phyloP scores from a whole-genome alignment of 768 basidiomycete species.

The Suillus subaureus region DNA sequence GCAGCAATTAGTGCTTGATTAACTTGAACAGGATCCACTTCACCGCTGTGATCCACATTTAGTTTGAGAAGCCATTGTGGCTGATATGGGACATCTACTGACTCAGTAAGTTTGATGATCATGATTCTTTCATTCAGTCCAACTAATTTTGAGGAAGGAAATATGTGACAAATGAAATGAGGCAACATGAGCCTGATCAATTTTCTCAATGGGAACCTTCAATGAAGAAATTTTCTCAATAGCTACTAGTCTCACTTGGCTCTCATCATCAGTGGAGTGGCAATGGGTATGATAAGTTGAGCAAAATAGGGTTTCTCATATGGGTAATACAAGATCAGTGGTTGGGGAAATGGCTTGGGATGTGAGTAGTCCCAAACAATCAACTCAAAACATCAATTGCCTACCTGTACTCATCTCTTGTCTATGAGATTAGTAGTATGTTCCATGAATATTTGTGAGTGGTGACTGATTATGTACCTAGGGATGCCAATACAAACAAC shows the following conservation, averaged over 20 bases:
- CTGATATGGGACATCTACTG: conserved; percentile 17
- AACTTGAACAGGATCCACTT: conserved; percentile 25
- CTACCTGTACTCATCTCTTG: conserved; percentile 26
- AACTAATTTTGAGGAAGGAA: conserved; percentile 12
- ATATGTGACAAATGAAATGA: conserved; percentile 23
- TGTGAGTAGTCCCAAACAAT: conserved; percentile 17
- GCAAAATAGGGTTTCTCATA: too few relatives aligned
- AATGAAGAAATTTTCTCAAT: conserved; percentile 27
- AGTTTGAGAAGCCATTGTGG: conserved; percentile 23
- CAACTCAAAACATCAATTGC: conserved; percentile 22
- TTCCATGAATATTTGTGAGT: not conserved
- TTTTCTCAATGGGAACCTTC: conserved; percentile 28
- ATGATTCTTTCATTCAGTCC: too few relatives aligned
- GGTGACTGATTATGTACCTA: conserved; percentile 2
- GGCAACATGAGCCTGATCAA: conserved; percentile 22
- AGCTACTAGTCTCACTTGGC: conserved; percentile 23
- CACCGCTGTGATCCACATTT: conserved; percentile 19
- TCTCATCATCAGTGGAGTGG: conserved; percentile 35
- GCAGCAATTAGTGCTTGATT: conserved; percentile 24
- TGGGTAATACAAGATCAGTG: conserved; percentile 18
- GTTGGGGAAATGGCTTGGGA: not conserved
- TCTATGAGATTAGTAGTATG: not conserved
- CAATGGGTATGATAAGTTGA: too few relatives aligned
- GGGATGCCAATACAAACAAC: conserved; percentile 36
- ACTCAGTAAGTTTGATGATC: not conserved